A percentile compares a stretch with the other conserved stretches of the same genome.
Conservation (phyloP, 495 filamentous ascomycete species). For the Annulohypoxylon nitens region DNA sequence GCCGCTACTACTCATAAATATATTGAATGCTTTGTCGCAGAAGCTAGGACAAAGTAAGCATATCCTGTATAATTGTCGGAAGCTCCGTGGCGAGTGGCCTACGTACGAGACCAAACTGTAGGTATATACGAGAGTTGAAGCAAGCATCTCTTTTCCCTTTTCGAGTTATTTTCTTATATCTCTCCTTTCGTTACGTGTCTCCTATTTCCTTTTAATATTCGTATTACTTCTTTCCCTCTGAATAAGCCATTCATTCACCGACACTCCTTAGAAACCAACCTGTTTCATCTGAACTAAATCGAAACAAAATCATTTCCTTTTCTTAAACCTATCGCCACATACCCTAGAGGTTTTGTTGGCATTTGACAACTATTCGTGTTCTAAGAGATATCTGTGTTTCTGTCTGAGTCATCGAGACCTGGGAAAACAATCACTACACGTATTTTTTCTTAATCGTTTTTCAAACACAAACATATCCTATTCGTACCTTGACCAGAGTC, state of each 20-base stretch:
- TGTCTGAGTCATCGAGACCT: slow-evolving; percentile 19
- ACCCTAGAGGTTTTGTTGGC: slow-evolving; percentile 15
- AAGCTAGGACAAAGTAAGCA: slow-evolving; percentile 29
- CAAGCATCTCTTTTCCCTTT: neutral
- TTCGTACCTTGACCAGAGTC: slow-evolving; percentile 19
- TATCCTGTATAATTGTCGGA: slow-evolving; percentile 28
- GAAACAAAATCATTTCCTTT: slow-evolving; percentile 17
- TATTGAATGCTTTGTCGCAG: slow-evolving; percentile 21
- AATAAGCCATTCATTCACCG: slow-evolving; percentile 20
- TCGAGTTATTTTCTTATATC: slow-evolving; percentile 17
- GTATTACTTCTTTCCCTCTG: neutral
- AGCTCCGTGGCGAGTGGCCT: neutral
- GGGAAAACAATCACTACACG: slow-evolving; percentile 9
- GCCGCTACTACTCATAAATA: neutral
- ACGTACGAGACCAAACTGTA: neutral
- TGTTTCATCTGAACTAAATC: slow-evolving; percentile 22
- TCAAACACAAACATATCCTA: slow-evolving; percentile 27
- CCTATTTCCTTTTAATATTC: neutral
- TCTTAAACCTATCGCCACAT: slow-evolving; percentile 4
- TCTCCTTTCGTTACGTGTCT: slow-evolving; percentile 32
- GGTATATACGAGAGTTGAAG: slow-evolving; percentile 15
- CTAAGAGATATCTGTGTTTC: neutral
- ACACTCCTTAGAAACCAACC: slow-evolving; percentile 22
- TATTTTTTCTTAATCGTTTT: neutral
- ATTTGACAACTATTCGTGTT: neutral